Evolutionary conservation across 257 asterid species (phyloP).

Genomic region (Datura wrightii): DNA sequence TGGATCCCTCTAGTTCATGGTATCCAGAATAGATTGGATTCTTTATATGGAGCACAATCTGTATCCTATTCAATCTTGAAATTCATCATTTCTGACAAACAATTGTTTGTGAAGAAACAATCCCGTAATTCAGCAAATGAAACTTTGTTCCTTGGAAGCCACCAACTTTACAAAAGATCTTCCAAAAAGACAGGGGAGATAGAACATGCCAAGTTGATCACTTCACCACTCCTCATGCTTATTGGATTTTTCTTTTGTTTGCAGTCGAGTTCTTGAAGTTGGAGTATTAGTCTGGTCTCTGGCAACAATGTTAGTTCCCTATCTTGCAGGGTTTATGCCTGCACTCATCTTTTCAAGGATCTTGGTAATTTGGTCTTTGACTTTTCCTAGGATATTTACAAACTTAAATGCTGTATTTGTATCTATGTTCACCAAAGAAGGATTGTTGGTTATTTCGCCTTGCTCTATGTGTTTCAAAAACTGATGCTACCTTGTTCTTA

Average conservation of each 20-base stretch:
- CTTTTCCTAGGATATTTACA: slow-evolving; percentile 19
- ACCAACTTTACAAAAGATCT: neutral
- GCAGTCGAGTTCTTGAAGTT: slow-evolving; percentile 86
- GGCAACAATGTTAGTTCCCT: slow-evolving; percentile 86
- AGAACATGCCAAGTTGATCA: neutral
- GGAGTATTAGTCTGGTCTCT: slow-evolving; percentile 94
- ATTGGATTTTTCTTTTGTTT: slow-evolving; percentile 23
- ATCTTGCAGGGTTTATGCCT: slow-evolving; percentile 88
- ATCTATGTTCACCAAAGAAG: slow-evolving; percentile 10
- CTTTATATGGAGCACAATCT: neutral
- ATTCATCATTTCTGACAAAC: neutral
- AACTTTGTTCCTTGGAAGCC: neutral
- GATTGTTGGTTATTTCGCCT: neutral
- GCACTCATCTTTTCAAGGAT: slow-evolving; percentile 84
- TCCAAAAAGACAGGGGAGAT: neutral
- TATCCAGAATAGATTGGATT: neutral
- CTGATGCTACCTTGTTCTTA: neutral
- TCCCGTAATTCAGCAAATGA: neutral
- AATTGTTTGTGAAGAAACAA: neutral
- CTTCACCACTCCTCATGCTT: slow-evolving; percentile 19
- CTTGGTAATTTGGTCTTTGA: slow-evolving; percentile 58
- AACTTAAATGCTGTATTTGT: neutral
- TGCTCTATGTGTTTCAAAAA: neutral
- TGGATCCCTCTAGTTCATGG: neutral
- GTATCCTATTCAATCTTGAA: neutral